Conservation (phyloP, 345 rosid species). For the Carallia brachiata region DNA sequence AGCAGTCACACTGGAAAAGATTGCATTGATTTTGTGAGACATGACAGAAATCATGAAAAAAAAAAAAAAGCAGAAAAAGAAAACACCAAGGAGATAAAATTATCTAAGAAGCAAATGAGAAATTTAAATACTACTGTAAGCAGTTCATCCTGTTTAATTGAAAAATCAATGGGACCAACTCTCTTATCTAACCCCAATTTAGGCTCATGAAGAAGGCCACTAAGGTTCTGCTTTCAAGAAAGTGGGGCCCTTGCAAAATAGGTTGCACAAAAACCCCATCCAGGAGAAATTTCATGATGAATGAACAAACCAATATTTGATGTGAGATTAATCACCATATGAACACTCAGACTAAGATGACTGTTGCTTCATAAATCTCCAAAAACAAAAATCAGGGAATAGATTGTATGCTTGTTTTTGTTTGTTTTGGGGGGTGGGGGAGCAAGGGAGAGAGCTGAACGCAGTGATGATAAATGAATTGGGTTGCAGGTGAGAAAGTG, state of each 20-base stretch:
- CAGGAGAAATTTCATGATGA: neutral
- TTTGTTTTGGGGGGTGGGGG: neutral
- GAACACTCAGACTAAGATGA: neutral
- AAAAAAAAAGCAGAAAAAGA: neutral
- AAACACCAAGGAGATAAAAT: neutral
- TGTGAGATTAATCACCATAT: neutral
- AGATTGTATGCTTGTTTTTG: no score
- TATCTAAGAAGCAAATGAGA: neutral
- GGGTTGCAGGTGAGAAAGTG: neutral
- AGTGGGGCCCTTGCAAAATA: no score
- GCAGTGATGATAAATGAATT: neutral
- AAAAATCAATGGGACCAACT: no score
- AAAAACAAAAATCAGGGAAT: neutral
- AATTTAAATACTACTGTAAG: neutral
- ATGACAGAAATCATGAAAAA: neutral
- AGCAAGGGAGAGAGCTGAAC: neutral
- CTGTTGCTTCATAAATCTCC: neutral
- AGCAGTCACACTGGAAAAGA: no score
- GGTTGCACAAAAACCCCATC: neutral
- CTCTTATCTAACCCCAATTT: neutral
- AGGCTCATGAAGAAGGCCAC: neutral
- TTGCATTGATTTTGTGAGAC: neutral
- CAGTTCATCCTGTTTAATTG: neutral
- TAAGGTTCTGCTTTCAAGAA: no score
- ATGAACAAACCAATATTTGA: neutral